Percentiles rank a stretch among this genome's conserved stretches.
These are phyloP conservation scores for Myotisia sp. DNA, from an alignment of 2,329 filamentous ascomycete species.

Conservation along the genomic window DNA sequence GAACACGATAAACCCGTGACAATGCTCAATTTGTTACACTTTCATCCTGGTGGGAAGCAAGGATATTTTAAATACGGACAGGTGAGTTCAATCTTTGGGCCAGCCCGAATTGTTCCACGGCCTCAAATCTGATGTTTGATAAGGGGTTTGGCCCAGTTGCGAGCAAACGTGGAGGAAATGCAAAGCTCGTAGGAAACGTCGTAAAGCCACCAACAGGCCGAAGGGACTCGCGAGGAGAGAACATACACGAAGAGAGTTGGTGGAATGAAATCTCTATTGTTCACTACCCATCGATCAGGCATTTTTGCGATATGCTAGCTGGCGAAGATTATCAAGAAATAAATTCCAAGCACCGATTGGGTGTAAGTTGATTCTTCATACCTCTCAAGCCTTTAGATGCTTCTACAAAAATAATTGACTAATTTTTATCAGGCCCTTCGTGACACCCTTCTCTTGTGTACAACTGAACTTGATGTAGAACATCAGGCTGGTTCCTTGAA, in stretches of 20 bases:
- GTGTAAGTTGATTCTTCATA: slow-evolving; percentile 21
- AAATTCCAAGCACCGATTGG: slow-evolving; percentile 40
- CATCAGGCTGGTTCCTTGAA: slow-evolving; percentile 14
- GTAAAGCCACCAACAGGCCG: slow-evolving; percentile 18
- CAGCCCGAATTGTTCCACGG: slow-evolving; percentile 1
- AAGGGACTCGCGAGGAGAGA: slow-evolving; percentile 17
- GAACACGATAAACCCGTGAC: slow-evolving; percentile 36
- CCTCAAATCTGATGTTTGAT: background rate
- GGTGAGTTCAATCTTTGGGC: slow-evolving; percentile 31
- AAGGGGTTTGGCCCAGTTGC: slow-evolving; percentile 33
- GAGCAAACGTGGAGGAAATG: slow-evolving; percentile 39
- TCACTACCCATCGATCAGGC: slow-evolving; percentile 47
- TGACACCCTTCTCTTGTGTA: slow-evolving; percentile 42
- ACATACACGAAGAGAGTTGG: slow-evolving; percentile 18
- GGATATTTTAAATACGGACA: slow-evolving; percentile 45
- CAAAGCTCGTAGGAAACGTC: slow-evolving; percentile 49
- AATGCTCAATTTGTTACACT: slow-evolving; percentile 51
- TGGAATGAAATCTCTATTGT: slow-evolving; percentile 54
- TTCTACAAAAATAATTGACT: background rate
- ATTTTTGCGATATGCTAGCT: slow-evolving; percentile 49
- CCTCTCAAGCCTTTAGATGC: too few species aligned
- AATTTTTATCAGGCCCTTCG: slow-evolving; percentile 26
- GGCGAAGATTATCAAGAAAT: slow-evolving; percentile 45
- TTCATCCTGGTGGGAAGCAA: slow-evolving; percentile 37
- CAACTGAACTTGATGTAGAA: slow-evolving; percentile 36